Conservation (phyloP, 768 basidiomycete genomes). For the Suillus lakei region DNA sequence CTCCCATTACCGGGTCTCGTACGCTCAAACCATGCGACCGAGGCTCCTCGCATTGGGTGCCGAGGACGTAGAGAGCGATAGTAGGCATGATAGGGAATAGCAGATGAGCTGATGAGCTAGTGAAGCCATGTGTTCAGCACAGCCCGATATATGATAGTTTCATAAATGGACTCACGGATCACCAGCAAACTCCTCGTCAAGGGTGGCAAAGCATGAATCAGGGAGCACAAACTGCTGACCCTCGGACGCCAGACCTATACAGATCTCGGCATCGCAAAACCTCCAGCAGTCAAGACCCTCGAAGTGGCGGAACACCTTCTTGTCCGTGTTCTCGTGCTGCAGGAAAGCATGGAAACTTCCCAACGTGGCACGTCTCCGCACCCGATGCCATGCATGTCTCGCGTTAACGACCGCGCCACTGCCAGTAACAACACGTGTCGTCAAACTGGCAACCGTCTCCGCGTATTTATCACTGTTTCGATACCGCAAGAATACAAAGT, state of each 20-base stretch:
- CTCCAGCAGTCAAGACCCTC: conserved; percentile 49
- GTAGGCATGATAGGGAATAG: conserved; percentile 62
- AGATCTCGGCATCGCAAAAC: conserved; percentile 53
- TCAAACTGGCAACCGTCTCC: conserved; percentile 38
- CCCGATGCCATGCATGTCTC: conserved; percentile 30
- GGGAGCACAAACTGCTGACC: conserved; percentile 62
- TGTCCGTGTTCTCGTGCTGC: conserved; percentile 14
- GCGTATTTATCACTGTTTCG: conserved; percentile 55
- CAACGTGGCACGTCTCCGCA: conserved; percentile 32
- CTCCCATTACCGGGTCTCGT: conserved; percentile 20
- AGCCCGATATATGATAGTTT: conserved; percentile 8
- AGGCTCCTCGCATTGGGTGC: conserved; percentile 29
- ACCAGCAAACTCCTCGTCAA: conserved; percentile 51
- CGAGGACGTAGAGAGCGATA: conserved; percentile 57
- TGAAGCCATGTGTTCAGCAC: neutral
- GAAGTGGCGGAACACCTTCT: conserved; percentile 14
- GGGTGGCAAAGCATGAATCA: conserved; percentile 56
- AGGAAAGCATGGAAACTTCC: conserved; percentile 35
- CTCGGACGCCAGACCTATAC: conserved; percentile 56
- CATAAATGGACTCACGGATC: conserved; percentile 28
- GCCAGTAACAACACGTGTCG: conserved; percentile 28
- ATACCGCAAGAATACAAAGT: conserved; percentile 61
- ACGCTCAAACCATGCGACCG: conserved; percentile 13
- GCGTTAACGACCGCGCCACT: conserved; percentile 22
- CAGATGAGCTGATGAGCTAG: conserved; percentile 51